These are phyloP conservation scores for Trypanosoma vivax DNA, from an alignment of 208 protist genomes.

Conservation along the genomic window DNA sequence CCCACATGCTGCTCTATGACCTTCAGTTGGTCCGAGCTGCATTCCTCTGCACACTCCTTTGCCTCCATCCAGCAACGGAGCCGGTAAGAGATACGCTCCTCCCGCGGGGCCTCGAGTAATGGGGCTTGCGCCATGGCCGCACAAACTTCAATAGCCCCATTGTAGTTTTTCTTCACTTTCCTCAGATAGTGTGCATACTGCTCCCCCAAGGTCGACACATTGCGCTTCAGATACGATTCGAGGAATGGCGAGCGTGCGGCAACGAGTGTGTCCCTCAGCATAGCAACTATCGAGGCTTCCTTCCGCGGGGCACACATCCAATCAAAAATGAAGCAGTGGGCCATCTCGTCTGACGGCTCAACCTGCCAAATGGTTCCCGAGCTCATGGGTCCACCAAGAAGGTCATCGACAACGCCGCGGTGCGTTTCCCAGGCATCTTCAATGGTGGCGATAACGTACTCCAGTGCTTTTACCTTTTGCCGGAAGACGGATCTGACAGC, in stretches of 20 bases:
- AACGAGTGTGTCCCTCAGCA: slow-evolving; percentile 65
- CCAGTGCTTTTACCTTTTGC: slow-evolving; percentile 57
- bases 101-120: slow-evolving; percentile 38
- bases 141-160: slow-evolving; percentile 68
- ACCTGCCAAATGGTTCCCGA: slow-evolving; percentile 84
- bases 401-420: slow-evolving; percentile 63
- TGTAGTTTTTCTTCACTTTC: slow-evolving; percentile 46
- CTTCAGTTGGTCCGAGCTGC: slow-evolving; percentile 56
- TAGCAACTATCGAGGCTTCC: slow-evolving; percentile 34
- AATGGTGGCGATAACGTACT: slow-evolving; percentile 41
- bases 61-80: slow-evolving; percentile 66
- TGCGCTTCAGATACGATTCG: slow-evolving; percentile 57
- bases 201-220: slow-evolving; percentile 44
- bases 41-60: slow-evolving; percentile 59
- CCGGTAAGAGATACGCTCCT: slow-evolving; percentile 67
- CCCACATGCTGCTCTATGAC: slow-evolving; percentile 60
- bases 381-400: slow-evolving; percentile 64
- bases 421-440: slow-evolving; percentile 73
- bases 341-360: slow-evolving; percentile 77
- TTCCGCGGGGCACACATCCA: slow-evolving; percentile 71
- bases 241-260: slow-evolving; percentile 62
- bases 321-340: slow-evolving; percentile 82
- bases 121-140: slow-evolving; percentile 58
- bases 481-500: slow-evolving; percentile 32
- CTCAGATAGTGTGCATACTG: slow-evolving; percentile 81